Percentiles rank a stretch among this genome's conserved stretches.
Conservation (phyloP, 129 eudicot genomes). For the Deinandra increscens region DNA sequence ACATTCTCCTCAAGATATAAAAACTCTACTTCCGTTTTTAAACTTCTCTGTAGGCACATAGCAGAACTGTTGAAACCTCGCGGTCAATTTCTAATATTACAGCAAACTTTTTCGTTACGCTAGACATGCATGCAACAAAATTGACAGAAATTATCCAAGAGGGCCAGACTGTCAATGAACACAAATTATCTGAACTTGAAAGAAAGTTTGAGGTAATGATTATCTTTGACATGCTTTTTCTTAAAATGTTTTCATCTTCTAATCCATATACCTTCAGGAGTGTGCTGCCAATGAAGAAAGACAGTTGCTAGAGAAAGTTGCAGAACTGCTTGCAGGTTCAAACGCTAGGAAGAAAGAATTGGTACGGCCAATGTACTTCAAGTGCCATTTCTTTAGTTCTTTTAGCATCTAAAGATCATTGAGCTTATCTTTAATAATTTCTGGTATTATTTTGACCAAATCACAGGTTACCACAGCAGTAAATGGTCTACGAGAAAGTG, state of each 20-base stretch:
- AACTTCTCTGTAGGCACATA: conserved; percentile 63
- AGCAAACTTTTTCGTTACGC: conserved; percentile 63
- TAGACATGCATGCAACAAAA: conserved; percentile 74
- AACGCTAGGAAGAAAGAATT: conserved; percentile 82
- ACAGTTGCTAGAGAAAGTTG: conserved; percentile 80
- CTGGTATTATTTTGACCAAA: not conserved
- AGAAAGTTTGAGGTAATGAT: conserved; percentile 74
- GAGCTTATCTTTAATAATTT: conserved; percentile 4
- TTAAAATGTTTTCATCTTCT: conserved; percentile 9
- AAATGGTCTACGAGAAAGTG: conserved; percentile 70
- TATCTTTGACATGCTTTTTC: not conserved
- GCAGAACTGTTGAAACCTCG: conserved; percentile 71
- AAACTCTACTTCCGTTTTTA: not conserved
- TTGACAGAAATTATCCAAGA: conserved; percentile 77
- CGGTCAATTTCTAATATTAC: conserved; percentile 76
- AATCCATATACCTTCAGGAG: conserved; percentile 35
- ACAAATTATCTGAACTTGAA: conserved; percentile 70
- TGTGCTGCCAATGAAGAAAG: conserved; percentile 85
- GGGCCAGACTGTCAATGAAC: conserved; percentile 74
- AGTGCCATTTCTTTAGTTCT: not conserved
- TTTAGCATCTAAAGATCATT: not conserved
- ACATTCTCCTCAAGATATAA: not conserved
- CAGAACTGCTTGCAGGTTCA: conserved; percentile 89
- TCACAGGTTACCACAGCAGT: conserved; percentile 74
- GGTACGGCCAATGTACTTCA: conserved; percentile 40